Percentiles rank a stretch among this genome's conserved stretches.
phyloP scores from a whole-genome alignment of 352 stramenopile species.

The Globisporangium megalacanthum region DNA sequence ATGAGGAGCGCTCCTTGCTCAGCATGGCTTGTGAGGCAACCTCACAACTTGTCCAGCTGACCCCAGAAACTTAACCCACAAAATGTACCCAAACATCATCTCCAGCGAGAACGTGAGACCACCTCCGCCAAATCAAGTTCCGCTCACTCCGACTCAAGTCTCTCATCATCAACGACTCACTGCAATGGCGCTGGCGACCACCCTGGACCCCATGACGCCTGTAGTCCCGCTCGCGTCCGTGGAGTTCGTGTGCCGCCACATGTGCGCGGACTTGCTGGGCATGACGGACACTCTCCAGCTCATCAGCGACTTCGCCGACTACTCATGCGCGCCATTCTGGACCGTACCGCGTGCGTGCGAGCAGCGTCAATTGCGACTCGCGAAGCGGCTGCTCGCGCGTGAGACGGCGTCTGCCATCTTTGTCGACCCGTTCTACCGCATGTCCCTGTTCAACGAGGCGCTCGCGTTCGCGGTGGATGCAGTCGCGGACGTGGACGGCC shows the following conservation, averaged over 20 bases:
- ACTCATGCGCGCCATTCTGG: neutral
- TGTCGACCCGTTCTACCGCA: neutral
- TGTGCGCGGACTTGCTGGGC: neutral
- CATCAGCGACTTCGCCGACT: conserved; percentile 12
- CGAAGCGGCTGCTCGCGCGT: conserved; percentile 1
- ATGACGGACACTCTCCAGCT: conserved; percentile 1
- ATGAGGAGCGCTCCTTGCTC: too few species aligned
- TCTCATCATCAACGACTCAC: too few species aligned
- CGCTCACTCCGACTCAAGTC: too few species aligned
- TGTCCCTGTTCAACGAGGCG: conserved; percentile 2
- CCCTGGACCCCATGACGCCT: neutral
- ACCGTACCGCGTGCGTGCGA: conserved; percentile 1
- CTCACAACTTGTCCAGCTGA: too few species aligned
- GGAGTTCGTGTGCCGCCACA: conserved; percentile 3
- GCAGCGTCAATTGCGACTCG: neutral
- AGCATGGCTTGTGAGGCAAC: too few species aligned
- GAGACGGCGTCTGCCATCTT: neutral
- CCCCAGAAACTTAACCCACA: too few species aligned
- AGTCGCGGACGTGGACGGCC: neutral
- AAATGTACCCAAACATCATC: too few species aligned
- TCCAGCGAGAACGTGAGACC: too few species aligned
- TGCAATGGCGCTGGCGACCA: neutral
- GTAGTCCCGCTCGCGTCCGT: neutral
- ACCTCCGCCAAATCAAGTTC: too few species aligned
- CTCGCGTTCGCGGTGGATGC: neutral